Evolutionary conservation across 768 basidiomycete genomes (phyloP).

Genomic region (Boletus reticuloceps): DNA sequence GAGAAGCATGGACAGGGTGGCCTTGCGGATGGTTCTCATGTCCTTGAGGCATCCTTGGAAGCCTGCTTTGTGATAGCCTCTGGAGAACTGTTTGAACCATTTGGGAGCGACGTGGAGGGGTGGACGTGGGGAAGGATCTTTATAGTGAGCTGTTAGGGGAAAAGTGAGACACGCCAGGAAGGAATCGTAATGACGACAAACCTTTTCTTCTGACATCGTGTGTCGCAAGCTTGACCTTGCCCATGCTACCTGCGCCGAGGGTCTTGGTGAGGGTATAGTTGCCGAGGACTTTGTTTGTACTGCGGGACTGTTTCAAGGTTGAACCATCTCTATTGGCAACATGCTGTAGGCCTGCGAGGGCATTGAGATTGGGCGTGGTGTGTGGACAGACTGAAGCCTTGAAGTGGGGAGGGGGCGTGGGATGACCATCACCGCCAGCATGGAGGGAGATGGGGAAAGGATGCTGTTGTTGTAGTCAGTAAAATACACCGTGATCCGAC

Average conservation of each 20-base stretch:
- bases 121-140: constrained; percentile 93
- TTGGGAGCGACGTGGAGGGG: constrained; percentile 52
- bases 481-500: no score
- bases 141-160: constrained; percentile 84
- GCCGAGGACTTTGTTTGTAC: constrained; percentile 63
- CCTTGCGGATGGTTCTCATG: constrained; percentile 92
- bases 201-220: constrained; percentile 92
- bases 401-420: constrained; percentile 33
- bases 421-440: constrained; percentile 25
- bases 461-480: constrained; percentile 2
- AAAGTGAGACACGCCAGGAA: background rate
- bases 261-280: constrained; percentile 97
- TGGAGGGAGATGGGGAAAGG: background rate
- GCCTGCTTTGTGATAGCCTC: constrained; percentile 76
- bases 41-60: constrained; percentile 94
- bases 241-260: constrained; percentile 97
- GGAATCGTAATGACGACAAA: constrained; percentile 35
- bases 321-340: constrained; percentile 32
- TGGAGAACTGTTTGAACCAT: constrained; percentile 43
- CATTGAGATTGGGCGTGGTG: constrained; percentile 70
- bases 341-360: constrained; percentile 57
- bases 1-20: constrained; percentile 89
- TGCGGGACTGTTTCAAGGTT: constrained; percentile 35
- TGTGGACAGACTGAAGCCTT: constrained; percentile 25
- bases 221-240: constrained; percentile 95